Evolutionary conservation across 805 yeast species (phyloP).

Genomic region (Myxozyma udenii): DNA sequence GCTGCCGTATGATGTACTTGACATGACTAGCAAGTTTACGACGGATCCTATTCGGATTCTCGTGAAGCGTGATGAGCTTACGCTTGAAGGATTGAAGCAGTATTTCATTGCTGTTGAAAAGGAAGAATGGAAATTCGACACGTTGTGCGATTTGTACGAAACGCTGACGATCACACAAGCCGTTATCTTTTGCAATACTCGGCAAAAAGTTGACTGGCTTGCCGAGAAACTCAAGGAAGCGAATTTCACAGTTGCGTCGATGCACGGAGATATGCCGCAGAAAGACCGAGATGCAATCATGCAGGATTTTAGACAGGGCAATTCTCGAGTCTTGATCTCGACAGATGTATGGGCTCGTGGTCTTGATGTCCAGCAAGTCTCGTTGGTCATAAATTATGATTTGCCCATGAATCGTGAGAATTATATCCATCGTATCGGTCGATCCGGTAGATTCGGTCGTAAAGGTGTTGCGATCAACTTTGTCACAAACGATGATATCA

Average conservation of each 20-base stretch:
- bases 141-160: conserved; percentile 91
- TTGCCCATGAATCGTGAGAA: conserved; percentile 86
- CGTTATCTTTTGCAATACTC: conserved; percentile 95
- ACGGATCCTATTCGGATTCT: conserved; percentile 89
- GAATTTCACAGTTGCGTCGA: conserved; percentile 87
- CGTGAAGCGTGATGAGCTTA: conserved; percentile 92
- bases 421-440: conserved; percentile 96
- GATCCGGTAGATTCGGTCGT: conserved; percentile 98
- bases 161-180: conserved; percentile 95
- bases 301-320: conserved; percentile 94
- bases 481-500: conserved; percentile 74
- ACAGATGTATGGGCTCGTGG: conserved; percentile 98
- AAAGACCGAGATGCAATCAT: conserved; percentile 89
- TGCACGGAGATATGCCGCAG: conserved; percentile 96
- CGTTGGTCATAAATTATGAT: conserved; percentile 91
- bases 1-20: conserved; percentile 86
- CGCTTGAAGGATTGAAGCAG: conserved; percentile 94
- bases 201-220: conserved; percentile 87
- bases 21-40: conserved; percentile 89
- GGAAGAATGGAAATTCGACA: conserved; percentile 93
- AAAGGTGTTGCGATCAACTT: conserved; percentile 97
- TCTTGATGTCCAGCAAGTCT: conserved; percentile 96
- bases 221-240: conserved; percentile 68
- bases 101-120: conserved; percentile 84
- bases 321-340: conserved; percentile 85